phyloP scores from a whole-genome alignment of 768 basidiomycete genomes.

The Suillus subluteus region DNA sequence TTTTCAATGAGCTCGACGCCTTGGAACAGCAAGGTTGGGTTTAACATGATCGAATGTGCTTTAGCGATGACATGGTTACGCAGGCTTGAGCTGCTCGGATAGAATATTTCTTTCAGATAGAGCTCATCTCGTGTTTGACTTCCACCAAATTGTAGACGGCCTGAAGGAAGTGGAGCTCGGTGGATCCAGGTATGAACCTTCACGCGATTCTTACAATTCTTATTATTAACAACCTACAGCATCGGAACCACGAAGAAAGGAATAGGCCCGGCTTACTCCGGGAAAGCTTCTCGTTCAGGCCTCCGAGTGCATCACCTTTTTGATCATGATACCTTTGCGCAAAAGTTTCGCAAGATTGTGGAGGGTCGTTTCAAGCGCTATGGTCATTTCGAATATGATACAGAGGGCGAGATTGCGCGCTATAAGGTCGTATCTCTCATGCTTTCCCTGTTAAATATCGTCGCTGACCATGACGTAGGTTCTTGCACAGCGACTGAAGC shows the following conservation, averaged over 20 bases:
- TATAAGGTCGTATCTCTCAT: conserved; percentile 68
- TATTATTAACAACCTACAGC: conserved; percentile 41
- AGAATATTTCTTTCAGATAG: conserved; percentile 94
- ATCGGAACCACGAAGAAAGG: conserved; percentile 99
- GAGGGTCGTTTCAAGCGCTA: conserved; percentile 98
- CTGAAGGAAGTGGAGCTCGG: conserved; percentile 98
- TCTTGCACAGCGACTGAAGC: conserved; percentile 81
- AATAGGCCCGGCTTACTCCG: conserved; percentile 98
- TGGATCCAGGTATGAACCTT: conserved; percentile 63
- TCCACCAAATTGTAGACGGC: conserved; percentile 99
- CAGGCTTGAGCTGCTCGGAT: conserved; percentile 83
- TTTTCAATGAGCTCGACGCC: conserved; percentile 91
- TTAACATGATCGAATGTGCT: not conserved
- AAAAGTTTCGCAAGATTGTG: conserved; percentile 93
- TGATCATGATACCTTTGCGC: conserved; percentile 80
- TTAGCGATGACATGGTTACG: conserved; percentile 11
- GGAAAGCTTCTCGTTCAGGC: conserved; percentile 95
- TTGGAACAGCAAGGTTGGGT: conserved; percentile 77
- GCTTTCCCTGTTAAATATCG: not conserved
- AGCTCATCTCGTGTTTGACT: conserved; percentile 97
- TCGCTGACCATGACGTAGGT: conserved; percentile 44
- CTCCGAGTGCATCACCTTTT: conserved; percentile 96
- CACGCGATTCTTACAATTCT: not conserved
- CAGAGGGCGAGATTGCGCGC: conserved; percentile 91
- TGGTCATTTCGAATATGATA: conserved; percentile 97